phyloP scores from a whole-genome alignment of 306 rosid genomes.

The Spatholobus suberectus region DNA sequence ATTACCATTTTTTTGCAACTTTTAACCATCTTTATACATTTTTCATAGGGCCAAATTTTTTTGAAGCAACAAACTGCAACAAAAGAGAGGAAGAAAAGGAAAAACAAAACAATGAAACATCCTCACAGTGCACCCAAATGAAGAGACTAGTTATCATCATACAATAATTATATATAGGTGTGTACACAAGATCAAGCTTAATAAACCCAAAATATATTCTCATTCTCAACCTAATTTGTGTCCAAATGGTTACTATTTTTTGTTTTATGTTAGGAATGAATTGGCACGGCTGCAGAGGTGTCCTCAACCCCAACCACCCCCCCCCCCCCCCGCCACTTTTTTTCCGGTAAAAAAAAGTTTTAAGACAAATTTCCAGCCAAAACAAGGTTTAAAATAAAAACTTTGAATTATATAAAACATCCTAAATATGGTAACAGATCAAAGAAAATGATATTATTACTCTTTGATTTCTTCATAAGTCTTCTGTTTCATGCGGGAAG shows the following conservation, averaged over 20 bases:
- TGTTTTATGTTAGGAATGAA: constrained; percentile 23
- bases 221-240: not conserved
- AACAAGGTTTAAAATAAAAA: constrained; percentile 10
- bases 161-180: not conserved
- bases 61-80: not conserved
- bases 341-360: not conserved
- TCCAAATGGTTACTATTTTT: constrained; percentile 2
- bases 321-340: not conserved
- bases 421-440: constrained; percentile 29
- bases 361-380: not conserved
- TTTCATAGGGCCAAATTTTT: constrained; percentile 9
- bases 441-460: constrained; percentile 55
- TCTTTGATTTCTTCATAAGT: constrained; percentile 85
- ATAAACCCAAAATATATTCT: constrained; percentile 1
- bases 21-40: not conserved
- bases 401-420: constrained; percentile 11
- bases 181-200: constrained; percentile 6
- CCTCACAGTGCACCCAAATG: constrained; percentile 9
- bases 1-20: not conserved
- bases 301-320: constrained; percentile 24
- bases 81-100: not conserved
- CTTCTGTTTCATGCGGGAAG: constrained; percentile 90
- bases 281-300: not conserved
- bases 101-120: not conserved
- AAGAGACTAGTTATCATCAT: not conserved